Conservation (phyloP, 805 yeast species). For the Pichia deserticola region DNA sequence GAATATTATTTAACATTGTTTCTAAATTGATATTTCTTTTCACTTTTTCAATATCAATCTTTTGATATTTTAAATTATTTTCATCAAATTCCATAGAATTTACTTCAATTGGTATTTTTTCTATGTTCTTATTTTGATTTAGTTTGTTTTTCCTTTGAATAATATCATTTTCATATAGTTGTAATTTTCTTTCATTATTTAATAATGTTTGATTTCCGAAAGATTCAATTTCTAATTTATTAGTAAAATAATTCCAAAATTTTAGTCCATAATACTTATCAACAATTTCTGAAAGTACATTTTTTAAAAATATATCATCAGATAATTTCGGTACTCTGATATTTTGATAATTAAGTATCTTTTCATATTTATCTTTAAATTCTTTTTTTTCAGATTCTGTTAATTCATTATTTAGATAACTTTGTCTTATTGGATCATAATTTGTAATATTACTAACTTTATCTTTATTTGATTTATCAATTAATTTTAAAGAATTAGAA, state of each 20-base stretch:
- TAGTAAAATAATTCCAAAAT: constrained; percentile 6
- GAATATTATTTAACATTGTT: constrained; percentile 8
- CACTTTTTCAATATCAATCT: constrained; percentile 10
- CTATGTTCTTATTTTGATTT: neutral
- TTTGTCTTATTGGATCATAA: constrained; percentile 13
- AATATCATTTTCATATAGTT: neutral
- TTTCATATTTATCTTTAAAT: constrained; percentile 2
- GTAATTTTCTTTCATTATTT: constrained; percentile 7
- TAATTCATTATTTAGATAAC: neutral
- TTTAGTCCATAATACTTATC: neutral
- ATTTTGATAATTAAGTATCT: constrained; percentile 1
- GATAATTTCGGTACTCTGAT: constrained; percentile 3
- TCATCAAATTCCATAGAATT: neutral
- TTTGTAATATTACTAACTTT: constrained; percentile 13
- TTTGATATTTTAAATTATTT: neutral
- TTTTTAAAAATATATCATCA: constrained; percentile 7
- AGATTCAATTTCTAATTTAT: neutral
- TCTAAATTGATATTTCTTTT: constrained; percentile 9
- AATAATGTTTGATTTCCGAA: neutral
- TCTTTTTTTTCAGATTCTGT: neutral
- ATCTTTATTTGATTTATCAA: constrained; percentile 1
- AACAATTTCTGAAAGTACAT: constrained; percentile 5
- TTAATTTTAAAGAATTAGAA: too few species aligned
- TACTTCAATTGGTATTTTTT: neutral
- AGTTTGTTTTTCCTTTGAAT: neutral